A percentile compares a stretch with the other conserved stretches of the same genome.
These are phyloP conservation scores for Ampelomyces quisqualis DNA, from an alignment of 2,329 filamentous ascomycete species.

Conservation along the genomic window DNA sequence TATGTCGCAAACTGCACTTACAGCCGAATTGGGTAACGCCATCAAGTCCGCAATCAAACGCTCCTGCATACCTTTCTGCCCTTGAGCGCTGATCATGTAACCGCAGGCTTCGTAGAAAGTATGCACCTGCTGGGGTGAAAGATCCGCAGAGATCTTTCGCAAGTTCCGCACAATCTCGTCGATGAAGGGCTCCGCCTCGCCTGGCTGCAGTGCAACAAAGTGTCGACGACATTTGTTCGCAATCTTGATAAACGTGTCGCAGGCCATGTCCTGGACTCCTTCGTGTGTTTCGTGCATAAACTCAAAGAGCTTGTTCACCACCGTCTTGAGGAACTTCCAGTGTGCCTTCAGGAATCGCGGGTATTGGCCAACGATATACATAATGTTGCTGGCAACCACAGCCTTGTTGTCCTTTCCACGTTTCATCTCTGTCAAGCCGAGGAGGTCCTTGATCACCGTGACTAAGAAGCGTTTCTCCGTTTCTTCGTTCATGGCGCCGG, in stretches of 20 bases:
- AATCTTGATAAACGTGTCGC: slow-evolving; percentile 99
- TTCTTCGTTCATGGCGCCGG: slow-evolving; percentile 98
- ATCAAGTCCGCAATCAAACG: slow-evolving; percentile 88
- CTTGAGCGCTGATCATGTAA: slow-evolving; percentile 98
- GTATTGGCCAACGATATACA: slow-evolving; percentile 99
- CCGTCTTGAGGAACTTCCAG: slow-evolving; percentile 99
- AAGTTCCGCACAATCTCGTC: slow-evolving; percentile 97
- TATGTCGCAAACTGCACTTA: slow-evolving; percentile 25
- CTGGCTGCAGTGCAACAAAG: slow-evolving; percentile 93
- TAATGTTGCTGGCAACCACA: slow-evolving; percentile 98
- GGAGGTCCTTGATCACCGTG: slow-evolving; percentile 96
- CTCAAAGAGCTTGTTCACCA: slow-evolving; percentile 99
- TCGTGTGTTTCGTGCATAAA: slow-evolving; percentile 99
- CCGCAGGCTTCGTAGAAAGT: slow-evolving; percentile 99
- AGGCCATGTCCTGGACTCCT: slow-evolving; percentile 99
- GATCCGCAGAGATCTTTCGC: slow-evolving; percentile 90
- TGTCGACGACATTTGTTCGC: slow-evolving; percentile 96
- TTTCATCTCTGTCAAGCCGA: slow-evolving; percentile 98
- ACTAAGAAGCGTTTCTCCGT: slow-evolving; percentile 98
- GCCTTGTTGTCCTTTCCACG: slow-evolving; percentile 99
- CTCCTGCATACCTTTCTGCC: slow-evolving; percentile 92
- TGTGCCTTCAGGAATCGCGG: slow-evolving; percentile 97
- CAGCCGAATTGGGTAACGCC: slow-evolving; percentile 83
- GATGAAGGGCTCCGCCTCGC: slow-evolving; percentile 93
- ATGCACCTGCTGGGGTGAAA: slow-evolving; percentile 95